These are phyloP conservation scores for Vinca minor DNA, from an alignment of 257 asterid species.

Conservation along the genomic window DNA sequence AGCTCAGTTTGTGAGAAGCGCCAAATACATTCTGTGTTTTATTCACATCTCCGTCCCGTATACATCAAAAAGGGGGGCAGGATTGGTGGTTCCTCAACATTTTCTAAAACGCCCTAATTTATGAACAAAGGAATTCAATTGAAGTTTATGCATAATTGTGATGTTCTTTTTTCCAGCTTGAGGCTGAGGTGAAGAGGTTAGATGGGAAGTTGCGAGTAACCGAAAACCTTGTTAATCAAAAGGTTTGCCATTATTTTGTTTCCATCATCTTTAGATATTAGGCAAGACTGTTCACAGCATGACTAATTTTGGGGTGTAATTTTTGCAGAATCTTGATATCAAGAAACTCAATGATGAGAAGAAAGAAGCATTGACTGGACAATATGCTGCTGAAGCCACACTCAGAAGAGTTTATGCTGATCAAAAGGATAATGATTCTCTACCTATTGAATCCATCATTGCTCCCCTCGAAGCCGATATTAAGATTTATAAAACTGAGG, in stretches of 20 bases:
- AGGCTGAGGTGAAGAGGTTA: conserved; percentile 43
- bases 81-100: no score
- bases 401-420: conserved; percentile 73
- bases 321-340: conserved; percentile 71
- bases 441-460: conserved; percentile 59
- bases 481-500: conserved; percentile 74
- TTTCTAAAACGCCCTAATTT: no score
- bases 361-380: conserved; percentile 71
- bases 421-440: conserved; percentile 58
- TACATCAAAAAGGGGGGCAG: no score
- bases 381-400: conserved; percentile 82
- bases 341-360: conserved; percentile 56
- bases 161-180: conserved; percentile 49
- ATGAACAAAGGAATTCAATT: no score
- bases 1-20: no score
- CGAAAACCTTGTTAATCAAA: conserved; percentile 51
- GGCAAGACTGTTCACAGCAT: not conserved
- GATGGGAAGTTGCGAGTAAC: conserved; percentile 44
- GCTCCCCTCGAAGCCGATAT: conserved; percentile 92
- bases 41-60: no score
- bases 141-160: no score
- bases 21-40: no score
- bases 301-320: not conserved
- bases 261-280: not conserved
- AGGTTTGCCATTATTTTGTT: conserved; percentile 45